Conservation (phyloP, 441 rosid genomes). For the Croton setiger region DNA sequence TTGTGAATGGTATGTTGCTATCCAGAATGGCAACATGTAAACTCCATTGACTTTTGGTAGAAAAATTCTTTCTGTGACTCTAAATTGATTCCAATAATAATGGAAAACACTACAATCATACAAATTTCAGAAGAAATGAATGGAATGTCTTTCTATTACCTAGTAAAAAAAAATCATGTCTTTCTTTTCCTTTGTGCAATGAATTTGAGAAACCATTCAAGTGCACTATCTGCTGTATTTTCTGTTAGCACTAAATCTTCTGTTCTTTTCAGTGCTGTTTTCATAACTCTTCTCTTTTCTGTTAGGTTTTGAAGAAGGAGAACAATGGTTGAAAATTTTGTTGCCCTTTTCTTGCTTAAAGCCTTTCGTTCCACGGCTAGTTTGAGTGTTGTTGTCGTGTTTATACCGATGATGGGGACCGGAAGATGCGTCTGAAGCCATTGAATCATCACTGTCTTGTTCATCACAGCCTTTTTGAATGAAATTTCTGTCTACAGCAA, state of each 20-base stretch:
- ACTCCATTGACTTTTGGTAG: background rate
- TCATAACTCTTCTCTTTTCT: slow-evolving; percentile 38
- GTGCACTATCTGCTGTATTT: slow-evolving; percentile 29
- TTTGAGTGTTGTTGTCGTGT: slow-evolving; percentile 20
- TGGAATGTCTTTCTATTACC: background rate
- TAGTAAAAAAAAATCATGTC: slow-evolving; percentile 13
- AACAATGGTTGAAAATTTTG: slow-evolving; percentile 21
- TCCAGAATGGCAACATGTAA: background rate
- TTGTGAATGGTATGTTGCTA: background rate
- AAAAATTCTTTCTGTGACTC: background rate
- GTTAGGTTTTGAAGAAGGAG: slow-evolving; percentile 32
- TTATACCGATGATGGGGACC: slow-evolving; percentile 42
- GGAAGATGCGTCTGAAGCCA: slow-evolving; percentile 92
- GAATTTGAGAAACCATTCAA: background rate
- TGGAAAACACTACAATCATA: slow-evolving; percentile 6
- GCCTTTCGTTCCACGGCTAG: slow-evolving; percentile 1
- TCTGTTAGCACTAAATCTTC: slow-evolving; percentile 16
- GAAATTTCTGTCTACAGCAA: slow-evolving; percentile 4
- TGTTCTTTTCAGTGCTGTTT: slow-evolving; percentile 23
- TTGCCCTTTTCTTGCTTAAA: slow-evolving; percentile 25
- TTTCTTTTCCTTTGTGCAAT: background rate
- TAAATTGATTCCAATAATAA: background rate
- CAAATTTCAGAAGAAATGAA: background rate
- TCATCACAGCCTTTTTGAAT: slow-evolving; percentile 24
- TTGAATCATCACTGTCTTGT: slow-evolving; percentile 73